These are phyloP conservation scores for Solanum sitiens DNA, from an alignment of 257 asterid species.

Conservation along the genomic window DNA sequence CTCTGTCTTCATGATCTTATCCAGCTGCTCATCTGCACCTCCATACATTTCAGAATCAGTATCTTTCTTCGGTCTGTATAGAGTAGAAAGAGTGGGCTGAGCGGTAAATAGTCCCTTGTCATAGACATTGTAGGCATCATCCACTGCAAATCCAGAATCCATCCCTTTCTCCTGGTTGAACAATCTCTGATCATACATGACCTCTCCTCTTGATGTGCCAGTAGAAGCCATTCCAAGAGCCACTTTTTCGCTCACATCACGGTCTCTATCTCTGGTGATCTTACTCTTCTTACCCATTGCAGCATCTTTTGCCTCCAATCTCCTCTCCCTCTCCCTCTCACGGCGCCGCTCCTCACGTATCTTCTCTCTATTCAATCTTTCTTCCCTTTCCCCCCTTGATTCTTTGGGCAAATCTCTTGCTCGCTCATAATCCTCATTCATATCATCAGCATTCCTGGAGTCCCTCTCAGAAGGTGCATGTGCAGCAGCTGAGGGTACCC, in stretches of 20 bases:
- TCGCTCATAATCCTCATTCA: constrained; percentile 48
- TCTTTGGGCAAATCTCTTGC: constrained; percentile 56
- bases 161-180: constrained; percentile 90
- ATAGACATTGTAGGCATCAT: constrained; percentile 66
- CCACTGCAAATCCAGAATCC: constrained; percentile 83
- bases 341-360: constrained; percentile 82
- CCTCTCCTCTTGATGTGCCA: constrained; percentile 47
- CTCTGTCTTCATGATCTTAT: constrained; percentile 78
- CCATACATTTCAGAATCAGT: constrained; percentile 76
- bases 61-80: constrained; percentile 78
- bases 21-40: constrained; percentile 80
- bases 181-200: constrained; percentile 75
- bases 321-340: constrained; percentile 85
- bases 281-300: constrained; percentile 86
- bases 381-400: constrained; percentile 59
- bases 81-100: constrained; percentile 61
- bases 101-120: constrained; percentile 73
- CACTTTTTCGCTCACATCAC: constrained; percentile 80
- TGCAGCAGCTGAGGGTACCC: constrained; percentile 35
- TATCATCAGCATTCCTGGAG: constrained; percentile 26
- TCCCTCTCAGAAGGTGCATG: constrained; percentile 67
- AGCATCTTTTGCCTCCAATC: constrained; percentile 88
- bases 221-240: constrained; percentile 84
- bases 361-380: constrained; percentile 55
- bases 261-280: constrained; percentile 80